These are phyloP conservation scores for Chrysoporthe cubensis DNA, from an alignment of 2,329 filamentous ascomycete genomes.

Conservation along the genomic window DNA sequence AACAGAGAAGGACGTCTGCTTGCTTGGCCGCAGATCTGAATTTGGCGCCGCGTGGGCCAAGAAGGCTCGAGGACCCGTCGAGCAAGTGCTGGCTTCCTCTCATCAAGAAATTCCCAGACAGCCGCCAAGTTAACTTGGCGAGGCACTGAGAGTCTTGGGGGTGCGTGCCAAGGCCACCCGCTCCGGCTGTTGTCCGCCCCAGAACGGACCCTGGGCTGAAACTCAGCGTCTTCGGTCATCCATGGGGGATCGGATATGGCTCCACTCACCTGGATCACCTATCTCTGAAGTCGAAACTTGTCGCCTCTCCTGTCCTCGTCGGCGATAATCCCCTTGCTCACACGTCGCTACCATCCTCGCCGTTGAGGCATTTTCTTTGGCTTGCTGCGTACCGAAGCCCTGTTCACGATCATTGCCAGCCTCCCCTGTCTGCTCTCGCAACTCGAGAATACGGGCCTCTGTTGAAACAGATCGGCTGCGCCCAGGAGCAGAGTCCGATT, in stretches of 20 bases:
- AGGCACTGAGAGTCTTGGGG: constrained; percentile 17
- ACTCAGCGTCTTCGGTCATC: constrained; percentile 23
- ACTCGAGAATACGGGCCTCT: constrained; percentile 22
- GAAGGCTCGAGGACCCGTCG: constrained; percentile 6
- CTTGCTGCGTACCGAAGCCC: background rate
- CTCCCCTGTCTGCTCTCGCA: constrained; percentile 13
- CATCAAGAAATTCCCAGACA: constrained; percentile 7
- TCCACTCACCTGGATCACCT: constrained; percentile 28
- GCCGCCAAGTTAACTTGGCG: constrained; percentile 23
- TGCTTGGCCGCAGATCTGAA: constrained; percentile 15
- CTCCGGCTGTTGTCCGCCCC: constrained; percentile 9
- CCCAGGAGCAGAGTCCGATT: constrained; percentile 23
- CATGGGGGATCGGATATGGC: constrained; percentile 21
- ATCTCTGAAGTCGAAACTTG: constrained; percentile 28
- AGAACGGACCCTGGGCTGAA: constrained; percentile 22
- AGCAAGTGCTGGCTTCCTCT: constrained; percentile 17
- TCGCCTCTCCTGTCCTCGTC: constrained; percentile 12
- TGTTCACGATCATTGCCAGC: constrained; percentile 10
- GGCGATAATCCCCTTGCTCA: constrained; percentile 16
- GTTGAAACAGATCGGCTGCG: constrained; percentile 27
- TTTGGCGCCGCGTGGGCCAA: constrained; percentile 21
- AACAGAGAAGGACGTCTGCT: background rate
- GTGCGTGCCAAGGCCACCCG: background rate
- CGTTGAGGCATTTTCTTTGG: constrained; percentile 27
- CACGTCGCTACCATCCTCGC: constrained; percentile 13